phyloP scores from a whole-genome alignment of 2,329 filamentous ascomycete species.

The Rhynchosporium agropyri region DNA sequence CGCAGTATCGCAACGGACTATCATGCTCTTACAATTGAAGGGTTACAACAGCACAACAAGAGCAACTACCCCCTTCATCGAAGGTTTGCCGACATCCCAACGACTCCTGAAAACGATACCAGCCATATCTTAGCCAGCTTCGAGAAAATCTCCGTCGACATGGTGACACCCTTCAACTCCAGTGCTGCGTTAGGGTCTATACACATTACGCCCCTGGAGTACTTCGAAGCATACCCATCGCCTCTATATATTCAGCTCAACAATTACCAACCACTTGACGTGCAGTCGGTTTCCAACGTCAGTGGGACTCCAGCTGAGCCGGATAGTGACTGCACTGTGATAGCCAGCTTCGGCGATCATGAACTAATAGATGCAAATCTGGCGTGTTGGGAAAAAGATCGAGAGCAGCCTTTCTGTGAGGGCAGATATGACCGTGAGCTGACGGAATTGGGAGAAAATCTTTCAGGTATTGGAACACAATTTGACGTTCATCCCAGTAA shows the following conservation, averaged over 20 bases:
- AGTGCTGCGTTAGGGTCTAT: background rate
- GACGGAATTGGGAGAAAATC: conserved; percentile 5
- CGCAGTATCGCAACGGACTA: background rate
- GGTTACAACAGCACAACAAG: background rate
- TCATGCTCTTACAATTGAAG: conserved; percentile 6
- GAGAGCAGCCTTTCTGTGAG: background rate
- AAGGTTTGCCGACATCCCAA: background rate
- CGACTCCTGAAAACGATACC: background rate
- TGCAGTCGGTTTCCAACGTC: background rate
- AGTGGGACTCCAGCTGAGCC: background rate
- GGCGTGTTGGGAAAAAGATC: background rate
- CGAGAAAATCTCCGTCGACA: background rate
- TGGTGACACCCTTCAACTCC: background rate
- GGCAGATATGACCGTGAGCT: background rate
- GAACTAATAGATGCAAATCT: background rate
- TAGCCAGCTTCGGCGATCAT: background rate
- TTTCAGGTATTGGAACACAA: conserved; percentile 10
- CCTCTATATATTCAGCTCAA: conserved; percentile 5
- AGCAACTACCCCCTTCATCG: background rate
- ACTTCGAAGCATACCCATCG: conserved; percentile 2
- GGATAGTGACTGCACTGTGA: background rate
- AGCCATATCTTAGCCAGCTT: conserved; percentile 2
- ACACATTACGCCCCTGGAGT: background rate
- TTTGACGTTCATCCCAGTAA: background rate
- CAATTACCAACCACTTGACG: background rate